Evolutionary conservation across 2,329 filamentous ascomycete genomes (phyloP).

Genomic region (Rugonectria rugulosa): DNA sequence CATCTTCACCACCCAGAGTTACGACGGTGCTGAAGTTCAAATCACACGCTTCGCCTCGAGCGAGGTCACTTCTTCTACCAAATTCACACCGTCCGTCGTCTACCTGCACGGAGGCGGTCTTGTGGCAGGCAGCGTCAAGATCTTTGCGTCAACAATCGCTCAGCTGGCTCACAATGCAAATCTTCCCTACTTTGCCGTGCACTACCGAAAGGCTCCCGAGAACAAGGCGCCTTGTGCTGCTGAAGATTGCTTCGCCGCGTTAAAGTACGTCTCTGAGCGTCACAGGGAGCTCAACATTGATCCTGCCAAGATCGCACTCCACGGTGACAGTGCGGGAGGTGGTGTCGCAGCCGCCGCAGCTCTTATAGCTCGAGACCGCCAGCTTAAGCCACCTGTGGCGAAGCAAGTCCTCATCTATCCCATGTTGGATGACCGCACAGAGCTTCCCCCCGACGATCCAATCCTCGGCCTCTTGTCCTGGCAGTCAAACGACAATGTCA

Average conservation of each 20-base stretch:
- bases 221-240: conserved; percentile 44
- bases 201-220: conserved; percentile 55
- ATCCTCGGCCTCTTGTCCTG: conserved; percentile 24
- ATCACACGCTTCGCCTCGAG: conserved; percentile 26
- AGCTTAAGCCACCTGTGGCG: conserved; percentile 37
- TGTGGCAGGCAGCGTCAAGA: conserved; percentile 41
- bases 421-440: conserved; percentile 44
- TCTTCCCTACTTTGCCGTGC: conserved; percentile 47
- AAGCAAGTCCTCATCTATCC: conserved; percentile 46
- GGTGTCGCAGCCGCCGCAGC: conserved; percentile 36
- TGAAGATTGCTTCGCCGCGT: conserved; percentile 46
- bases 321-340: conserved; percentile 35
- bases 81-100: conserved; percentile 39
- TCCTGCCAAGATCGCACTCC: conserved; percentile 28
- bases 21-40: conserved; percentile 25
- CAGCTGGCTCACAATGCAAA: conserved; percentile 35
- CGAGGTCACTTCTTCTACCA: neutral
- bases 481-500: conserved; percentile 27
- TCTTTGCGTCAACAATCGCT: conserved; percentile 36
- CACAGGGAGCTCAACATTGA: conserved; percentile 31
- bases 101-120: conserved; percentile 53
- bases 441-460: neutral
- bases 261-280: conserved; percentile 38
- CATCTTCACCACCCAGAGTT: conserved; percentile 23
- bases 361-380: conserved; percentile 49